Evolutionary conservation across 192 early-diverging fungal species (phyloP).

Genomic region (Martensiomyces pterosporus): DNA sequence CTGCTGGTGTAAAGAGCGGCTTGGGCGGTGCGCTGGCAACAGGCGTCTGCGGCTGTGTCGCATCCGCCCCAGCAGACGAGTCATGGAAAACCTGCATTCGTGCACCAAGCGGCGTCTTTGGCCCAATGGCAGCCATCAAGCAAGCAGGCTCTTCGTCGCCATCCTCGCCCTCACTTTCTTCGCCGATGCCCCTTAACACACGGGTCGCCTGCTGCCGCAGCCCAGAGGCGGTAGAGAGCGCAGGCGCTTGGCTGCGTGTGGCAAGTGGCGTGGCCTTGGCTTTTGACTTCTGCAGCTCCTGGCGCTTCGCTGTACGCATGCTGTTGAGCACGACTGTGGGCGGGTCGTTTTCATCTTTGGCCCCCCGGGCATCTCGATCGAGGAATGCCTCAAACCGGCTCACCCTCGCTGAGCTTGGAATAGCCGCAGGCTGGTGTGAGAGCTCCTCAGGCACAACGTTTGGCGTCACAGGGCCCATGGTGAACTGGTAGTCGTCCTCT

Average conservation of each 20-base stretch:
- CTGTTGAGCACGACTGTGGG: conserved; percentile 35
- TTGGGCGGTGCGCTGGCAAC: conserved; percentile 1
- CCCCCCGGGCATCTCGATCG: neutral
- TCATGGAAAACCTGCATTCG: conserved; percentile 24
- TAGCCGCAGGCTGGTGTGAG: conserved; percentile 4
- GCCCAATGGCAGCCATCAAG: neutral
- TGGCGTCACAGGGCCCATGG: conserved; percentile 46
- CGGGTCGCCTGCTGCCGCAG: neutral
- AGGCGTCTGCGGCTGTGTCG: no score
- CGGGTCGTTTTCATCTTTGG: conserved; percentile 24
- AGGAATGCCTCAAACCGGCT: conserved; percentile 8
- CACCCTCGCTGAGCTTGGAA: conserved; percentile 22
- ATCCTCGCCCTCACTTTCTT: conserved; percentile 11
- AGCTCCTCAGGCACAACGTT: conserved; percentile 24
- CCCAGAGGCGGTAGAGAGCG: neutral
- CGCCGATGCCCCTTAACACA: conserved; percentile 7
- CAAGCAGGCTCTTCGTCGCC: conserved; percentile 1
- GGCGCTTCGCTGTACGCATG: conserved; percentile 17
- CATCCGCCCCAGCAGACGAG: no score
- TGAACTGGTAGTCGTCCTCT: conserved; percentile 51
- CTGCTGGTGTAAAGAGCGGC: conserved; percentile 11
- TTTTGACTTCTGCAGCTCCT: conserved; percentile 9
- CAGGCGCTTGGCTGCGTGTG: conserved; percentile 6
- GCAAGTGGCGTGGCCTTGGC: conserved; percentile 30
- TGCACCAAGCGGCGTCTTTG: conserved; percentile 9